Conservation (phyloP, 805 yeast genomes). For the Wickerhamia fluorescens region DNA sequence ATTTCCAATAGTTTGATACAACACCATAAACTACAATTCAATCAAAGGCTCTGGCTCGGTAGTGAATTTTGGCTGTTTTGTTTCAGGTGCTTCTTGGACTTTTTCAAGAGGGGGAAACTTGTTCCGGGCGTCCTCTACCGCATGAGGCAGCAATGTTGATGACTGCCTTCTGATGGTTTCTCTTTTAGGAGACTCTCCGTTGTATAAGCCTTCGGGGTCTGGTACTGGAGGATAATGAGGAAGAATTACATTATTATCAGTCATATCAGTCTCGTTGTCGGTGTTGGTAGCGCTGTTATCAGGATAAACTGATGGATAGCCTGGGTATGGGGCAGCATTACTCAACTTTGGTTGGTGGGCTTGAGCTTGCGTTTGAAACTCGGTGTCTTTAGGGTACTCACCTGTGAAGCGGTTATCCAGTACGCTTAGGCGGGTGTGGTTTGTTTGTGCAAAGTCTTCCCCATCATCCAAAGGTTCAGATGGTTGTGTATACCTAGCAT, state of each 20-base stretch:
- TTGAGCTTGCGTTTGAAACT: background rate
- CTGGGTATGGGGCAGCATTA: slow-evolving; percentile 3
- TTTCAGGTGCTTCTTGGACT: slow-evolving; percentile 5
- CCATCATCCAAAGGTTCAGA: too few relatives aligned
- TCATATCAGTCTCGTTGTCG: slow-evolving; percentile 4
- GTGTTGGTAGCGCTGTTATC: slow-evolving; percentile 4
- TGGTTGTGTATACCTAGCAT: too few relatives aligned
- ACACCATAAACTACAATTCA: slow-evolving; percentile 19
- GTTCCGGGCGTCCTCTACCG: slow-evolving; percentile 9
- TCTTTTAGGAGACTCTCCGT: background rate
- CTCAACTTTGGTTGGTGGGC: background rate
- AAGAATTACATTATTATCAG: slow-evolving; percentile 1
- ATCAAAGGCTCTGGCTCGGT: slow-evolving; percentile 37
- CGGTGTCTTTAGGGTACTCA: background rate
- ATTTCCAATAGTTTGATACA: background rate
- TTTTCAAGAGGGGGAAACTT: slow-evolving; percentile 11
- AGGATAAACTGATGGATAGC: slow-evolving; percentile 5
- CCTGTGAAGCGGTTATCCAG: too few relatives aligned
- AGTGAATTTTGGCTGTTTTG: slow-evolving; percentile 7
- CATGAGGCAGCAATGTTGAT: slow-evolving; percentile 7
- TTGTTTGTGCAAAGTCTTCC: background rate
- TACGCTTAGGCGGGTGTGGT: background rate
- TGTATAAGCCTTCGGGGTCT: slow-evolving; percentile 1
- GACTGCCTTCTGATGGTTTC: slow-evolving; percentile 5
- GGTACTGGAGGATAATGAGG: background rate